phyloP scores from a whole-genome alignment of 1,284 basidiomycete species.

The Ustilago nuda region DNA sequence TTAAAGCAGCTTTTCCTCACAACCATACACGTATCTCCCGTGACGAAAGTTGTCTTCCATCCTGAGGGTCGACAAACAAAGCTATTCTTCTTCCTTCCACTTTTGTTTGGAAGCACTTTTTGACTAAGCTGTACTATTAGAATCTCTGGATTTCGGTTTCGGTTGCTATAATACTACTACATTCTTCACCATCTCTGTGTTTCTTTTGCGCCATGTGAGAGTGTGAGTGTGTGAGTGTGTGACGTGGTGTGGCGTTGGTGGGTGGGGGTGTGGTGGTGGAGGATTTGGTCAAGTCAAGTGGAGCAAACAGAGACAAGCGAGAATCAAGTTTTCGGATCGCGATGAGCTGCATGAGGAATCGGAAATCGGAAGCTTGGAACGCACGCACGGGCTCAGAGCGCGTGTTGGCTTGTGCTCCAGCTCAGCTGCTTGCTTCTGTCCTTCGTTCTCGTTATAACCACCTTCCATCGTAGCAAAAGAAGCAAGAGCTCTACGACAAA shows the following conservation, averaged over 20 bases:
- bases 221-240: not conserved
- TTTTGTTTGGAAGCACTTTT: not conserved
- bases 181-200: not conserved
- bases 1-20: not conserved
- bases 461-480: no score
- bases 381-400: not conserved
- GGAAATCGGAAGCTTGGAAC: not conserved
- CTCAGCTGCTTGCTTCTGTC: not conserved
- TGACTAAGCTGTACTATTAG: not conserved
- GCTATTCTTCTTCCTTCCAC: not conserved
- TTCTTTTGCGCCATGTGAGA: not conserved
- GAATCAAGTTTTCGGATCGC: not conserved
- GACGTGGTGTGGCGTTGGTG: not conserved
- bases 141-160: not conserved
- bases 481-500: no score
- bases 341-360: not conserved
- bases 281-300: not conserved
- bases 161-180: conserved; percentile 8
- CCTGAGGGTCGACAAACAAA: not conserved
- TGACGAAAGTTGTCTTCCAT: not conserved
- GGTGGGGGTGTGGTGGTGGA: not conserved
- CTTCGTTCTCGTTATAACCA: no score
- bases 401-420: not conserved
- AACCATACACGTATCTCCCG: conserved; percentile 2
- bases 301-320: not conserved